Base-by-base conservation (phyloP, 331 rosid species). In the Rosa hybrid region DNA sequence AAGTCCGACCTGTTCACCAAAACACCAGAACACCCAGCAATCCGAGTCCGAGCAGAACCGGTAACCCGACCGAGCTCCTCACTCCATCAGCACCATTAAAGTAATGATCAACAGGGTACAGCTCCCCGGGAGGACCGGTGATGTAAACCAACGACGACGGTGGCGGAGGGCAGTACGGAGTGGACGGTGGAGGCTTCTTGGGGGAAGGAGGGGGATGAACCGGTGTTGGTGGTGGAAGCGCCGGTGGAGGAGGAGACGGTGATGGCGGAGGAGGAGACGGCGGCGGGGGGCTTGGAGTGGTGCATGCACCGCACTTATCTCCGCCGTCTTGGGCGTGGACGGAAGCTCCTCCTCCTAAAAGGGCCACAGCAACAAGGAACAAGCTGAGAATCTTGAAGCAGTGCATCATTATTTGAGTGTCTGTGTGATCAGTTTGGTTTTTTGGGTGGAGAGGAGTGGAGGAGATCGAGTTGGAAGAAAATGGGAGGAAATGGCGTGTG, bases 41-140 rank as follows among this genome's bases (percentile, higher is more conserved):
- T 3, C 83, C 86, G 17, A 57, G 53, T 8, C 83, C 88, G 38
- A 89, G 64, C 23, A 86, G 79, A 34, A 87, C 41, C 0, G 88
- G 85, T 62, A 77, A 44, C 63, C 70, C 50, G 49, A 71, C 38
- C 18, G 63, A 72, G 71, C 82, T 86, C 84, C 59, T 75, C 76
- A 16, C 49, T 45, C 50, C 27, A 41, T 45, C 5, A 1, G 85
- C 93, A 18, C 81, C 85, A 42, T 64, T 82, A 83, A 86, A 87
- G 78, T 81, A 18, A 25, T 70, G 67, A 23, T 90, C 97, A 3
- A 91, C 12, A 0, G 93, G 97, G 59, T 93, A 93, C 81, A 91
- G 57, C 45, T 86, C 75, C 34, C 92, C 94, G 0, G 97, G 97
- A 0, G 97, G 97, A 11, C 96, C 94, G 4, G 94, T 90, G 71